Base-by-base conservation (phyloP, 345 rosid genomes). In the Aegle marmelos region DNA sequence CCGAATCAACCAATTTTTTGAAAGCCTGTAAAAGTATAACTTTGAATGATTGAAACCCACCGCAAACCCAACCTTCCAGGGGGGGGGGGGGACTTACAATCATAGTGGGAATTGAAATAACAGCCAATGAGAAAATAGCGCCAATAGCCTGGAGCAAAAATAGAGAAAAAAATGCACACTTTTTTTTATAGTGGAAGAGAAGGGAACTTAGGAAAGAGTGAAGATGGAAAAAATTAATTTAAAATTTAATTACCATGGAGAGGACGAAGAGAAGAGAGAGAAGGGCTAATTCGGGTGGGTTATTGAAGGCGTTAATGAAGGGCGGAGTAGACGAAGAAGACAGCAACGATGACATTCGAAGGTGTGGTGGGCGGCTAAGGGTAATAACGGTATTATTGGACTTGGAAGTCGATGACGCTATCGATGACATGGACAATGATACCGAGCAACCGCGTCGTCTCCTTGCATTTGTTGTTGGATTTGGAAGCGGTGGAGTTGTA, bases 191-290 rank as follows among this genome's bases (percentile, higher is more conserved):
- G 2, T 11, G 24, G 10, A 13, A 58, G n/a, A 54, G 0, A 54
- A 9, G 69, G 31, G 48, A 59, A 60, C 10, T n/a, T 2, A 9
- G 5, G 28, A 5, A 14, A 5, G 37, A 16, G 68, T 25, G 61
- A 8, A 21, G 24, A 27, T 3, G 31, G 34, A 17, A 31, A 24
- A 17, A 5, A 37, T 50, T 33, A 41, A 30, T 4, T 21, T n/a
- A 2, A 31, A 1, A 9, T 17, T 10, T 70, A 3, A 19, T 0
- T 74, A 85, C 86, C 81, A 34, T 70, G 24, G 79, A 84, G 60
- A 86, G 82, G 50, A 78, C 85, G 79, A 84, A 77, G 70, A 80
- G 63, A 60, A 84, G 76, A 39, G 80, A 83, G 70, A 79, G 74
- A 64, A 82, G 78, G 61, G 79, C 86, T 70, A 83, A 31, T 28